Conservation (phyloP, 805 yeast species). For the Ogataea haglerorum region DNA sequence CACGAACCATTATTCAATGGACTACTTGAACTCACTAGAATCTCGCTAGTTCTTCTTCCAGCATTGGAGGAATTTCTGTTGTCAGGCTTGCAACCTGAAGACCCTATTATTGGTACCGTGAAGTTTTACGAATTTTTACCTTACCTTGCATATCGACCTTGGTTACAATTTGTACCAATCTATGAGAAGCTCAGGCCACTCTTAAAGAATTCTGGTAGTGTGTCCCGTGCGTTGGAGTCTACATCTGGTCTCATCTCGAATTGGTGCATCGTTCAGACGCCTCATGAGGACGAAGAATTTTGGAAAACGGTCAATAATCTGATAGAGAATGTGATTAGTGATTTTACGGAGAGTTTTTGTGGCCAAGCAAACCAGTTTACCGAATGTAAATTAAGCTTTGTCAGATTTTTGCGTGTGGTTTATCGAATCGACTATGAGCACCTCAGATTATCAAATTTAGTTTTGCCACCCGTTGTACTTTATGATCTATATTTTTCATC, state of each 20-base stretch:
- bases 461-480: slow-evolving; percentile 39
- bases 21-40: slow-evolving; percentile 10
- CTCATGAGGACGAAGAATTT: slow-evolving; percentile 2
- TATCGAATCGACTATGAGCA: slow-evolving; percentile 22
- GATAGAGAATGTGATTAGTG: slow-evolving; percentile 9
- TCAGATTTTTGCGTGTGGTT: slow-evolving; percentile 15
- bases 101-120: slow-evolving; percentile 5
- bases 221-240: slow-evolving; percentile 4
- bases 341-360: slow-evolving; percentile 10
- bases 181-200: slow-evolving; percentile 7
- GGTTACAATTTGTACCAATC: slow-evolving; percentile 15
- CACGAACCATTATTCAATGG: slow-evolving; percentile 17
- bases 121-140: slow-evolving; percentile 20
- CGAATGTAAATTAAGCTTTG: slow-evolving; percentile 8
- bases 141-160: slow-evolving; percentile 8
- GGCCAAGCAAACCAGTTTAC: slow-evolving; percentile 5
- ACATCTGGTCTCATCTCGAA: slow-evolving; percentile 9
- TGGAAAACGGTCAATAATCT: slow-evolving; percentile 19
- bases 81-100: neutral
- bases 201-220: slow-evolving; percentile 1
- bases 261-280: slow-evolving; percentile 11
- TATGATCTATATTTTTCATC: slow-evolving; percentile 39
- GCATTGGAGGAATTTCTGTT: slow-evolving; percentile 8
- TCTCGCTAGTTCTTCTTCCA: slow-evolving; percentile 6
- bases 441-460: slow-evolving; percentile 26